Evolutionary conservation across 2,329 filamentous ascomycete genomes (phyloP), one percentile per base, ranked within the genome.

Genomic region (Colletotrichum agaves): DNA sequence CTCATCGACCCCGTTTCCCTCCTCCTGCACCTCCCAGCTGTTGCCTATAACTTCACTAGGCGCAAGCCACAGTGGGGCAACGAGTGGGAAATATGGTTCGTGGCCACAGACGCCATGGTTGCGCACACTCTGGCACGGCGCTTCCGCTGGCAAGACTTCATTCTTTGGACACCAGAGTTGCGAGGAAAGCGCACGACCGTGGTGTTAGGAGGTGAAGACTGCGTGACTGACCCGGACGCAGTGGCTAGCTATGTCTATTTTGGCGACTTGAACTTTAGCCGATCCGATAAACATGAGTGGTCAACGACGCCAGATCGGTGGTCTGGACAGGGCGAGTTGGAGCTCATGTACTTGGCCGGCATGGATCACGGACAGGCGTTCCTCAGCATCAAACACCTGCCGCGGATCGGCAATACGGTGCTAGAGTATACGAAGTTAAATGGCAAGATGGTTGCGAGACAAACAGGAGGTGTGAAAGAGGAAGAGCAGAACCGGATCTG

Each of bases 131-230:
- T 93, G 0, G 86, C 85, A 0, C 80, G 90, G 3, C 85, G 89
- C 71, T 92, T 93, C 78, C 91, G 91, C 78, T 93, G 91, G 91
- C 83, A 83, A 27, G 85, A 92, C 71, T 92, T 90, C 70, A 87
- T 91, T 39, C 78, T 91, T 4, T 93, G 91, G 90, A 88, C 87
- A 70, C 88, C 92, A 46, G 88, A 91, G 70, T 75, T 92, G 50
- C 70, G 84, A 33, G 69, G 69, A 3, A 63, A 69, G 47, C 71
- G 73, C 6, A 73, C 72, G 31, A 75, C 72, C 19, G 72, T 73
- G 6, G 61, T 75, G 1, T 56, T 74, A 8, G 73, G 70, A 8
- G 65, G 73, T 4, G 69, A 71, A 4, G 73, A 75, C 67, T 73
- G 72, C 56, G 70, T 75, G 3, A 67, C 72, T 7, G 41, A 70